Conservation (phyloP, 2,329 filamentous ascomycete species). For the Cytospora schulzeri region DNA sequence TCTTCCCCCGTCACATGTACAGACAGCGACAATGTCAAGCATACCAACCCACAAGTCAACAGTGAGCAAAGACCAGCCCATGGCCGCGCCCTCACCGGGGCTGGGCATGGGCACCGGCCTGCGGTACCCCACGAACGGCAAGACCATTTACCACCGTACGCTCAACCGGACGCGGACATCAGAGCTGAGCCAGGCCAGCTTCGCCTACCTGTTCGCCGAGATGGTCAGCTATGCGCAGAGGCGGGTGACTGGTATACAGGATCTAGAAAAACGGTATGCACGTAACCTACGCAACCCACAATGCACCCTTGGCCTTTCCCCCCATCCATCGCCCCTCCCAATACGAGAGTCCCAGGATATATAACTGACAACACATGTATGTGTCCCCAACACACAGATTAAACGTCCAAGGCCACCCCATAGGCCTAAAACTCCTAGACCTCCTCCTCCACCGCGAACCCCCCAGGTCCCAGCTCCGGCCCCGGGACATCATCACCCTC, state of each 20-base stretch:
- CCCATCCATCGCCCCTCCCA: conserved; percentile 8
- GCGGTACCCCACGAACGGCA: conserved; percentile 87
- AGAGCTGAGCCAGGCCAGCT: conserved; percentile 89
- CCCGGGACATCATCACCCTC: conserved; percentile 84
- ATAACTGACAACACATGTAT: conserved; percentile 8
- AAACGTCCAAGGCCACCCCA: conserved; percentile 88
- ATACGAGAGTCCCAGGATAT: not conserved
- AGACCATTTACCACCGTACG: conserved; percentile 97
- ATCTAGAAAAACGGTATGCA: conserved; percentile 82
- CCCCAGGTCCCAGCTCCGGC: conserved; percentile 70
- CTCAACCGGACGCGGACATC: conserved; percentile 86
- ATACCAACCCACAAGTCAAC: conserved; percentile 47
- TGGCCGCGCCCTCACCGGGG: conserved; percentile 5
- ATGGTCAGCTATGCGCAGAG: conserved; percentile 96
- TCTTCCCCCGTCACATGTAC: not conserved
- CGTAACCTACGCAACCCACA: not conserved
- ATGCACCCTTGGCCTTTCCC: not conserved
- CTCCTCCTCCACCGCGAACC: conserved; percentile 86
- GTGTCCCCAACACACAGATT: conserved; percentile 55
- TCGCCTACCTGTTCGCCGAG: conserved; percentile 94
- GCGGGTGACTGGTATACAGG: conserved; percentile 87
- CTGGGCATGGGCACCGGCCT: conserved; percentile 53
- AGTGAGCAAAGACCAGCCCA: conserved; percentile 50
- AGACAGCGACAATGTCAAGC: conserved; percentile 48
- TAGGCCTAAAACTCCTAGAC: conserved; percentile 92